These are phyloP conservation scores for Tylopilus sp. DNA, from an alignment of 1,284 basidiomycete genomes.

Conservation along the genomic window DNA sequence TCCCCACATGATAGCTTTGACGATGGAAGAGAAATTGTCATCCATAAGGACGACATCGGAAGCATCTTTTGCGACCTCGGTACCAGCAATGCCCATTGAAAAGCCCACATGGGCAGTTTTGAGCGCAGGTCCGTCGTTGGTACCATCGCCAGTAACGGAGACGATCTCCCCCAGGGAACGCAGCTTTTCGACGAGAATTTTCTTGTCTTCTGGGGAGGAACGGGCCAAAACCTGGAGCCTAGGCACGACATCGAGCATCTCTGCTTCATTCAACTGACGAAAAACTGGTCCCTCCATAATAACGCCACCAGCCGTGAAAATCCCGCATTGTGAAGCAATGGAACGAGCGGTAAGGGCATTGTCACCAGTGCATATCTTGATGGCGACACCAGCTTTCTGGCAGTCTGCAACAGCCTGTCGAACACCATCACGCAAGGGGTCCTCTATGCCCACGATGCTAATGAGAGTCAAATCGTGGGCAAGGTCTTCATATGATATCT, in stretches of 20 bases:
- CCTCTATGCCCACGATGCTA: slow-evolving; percentile 91
- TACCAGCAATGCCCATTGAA: slow-evolving; percentile 98
- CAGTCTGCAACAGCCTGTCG: slow-evolving; percentile 85
- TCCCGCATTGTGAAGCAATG: slow-evolving; percentile 94
- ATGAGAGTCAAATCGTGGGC: slow-evolving; percentile 79
- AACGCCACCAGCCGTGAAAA: slow-evolving; percentile 87
- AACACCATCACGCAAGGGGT: slow-evolving; percentile 90
- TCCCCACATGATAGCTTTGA: slow-evolving; percentile 98
- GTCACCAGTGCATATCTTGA: slow-evolving; percentile 99
- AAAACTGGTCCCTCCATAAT: slow-evolving; percentile 95
- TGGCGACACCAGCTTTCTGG: slow-evolving; percentile 84
- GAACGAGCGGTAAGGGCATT: slow-evolving; percentile 93
- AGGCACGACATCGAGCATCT: slow-evolving; percentile 64
- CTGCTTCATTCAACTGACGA: slow-evolving; percentile 51
- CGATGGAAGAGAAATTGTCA: slow-evolving; percentile 95
- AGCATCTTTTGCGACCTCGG: slow-evolving; percentile 98
- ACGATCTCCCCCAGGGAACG: slow-evolving; percentile 90
- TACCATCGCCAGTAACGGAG: slow-evolving; percentile 97
- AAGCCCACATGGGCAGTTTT: slow-evolving; percentile 94
- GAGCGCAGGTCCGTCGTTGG: slow-evolving; percentile 95
- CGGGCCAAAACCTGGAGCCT: slow-evolving; percentile 82
- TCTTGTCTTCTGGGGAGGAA: slow-evolving; percentile 98
- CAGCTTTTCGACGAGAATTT: slow-evolving; percentile 85
- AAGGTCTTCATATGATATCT: slow-evolving; percentile 73
- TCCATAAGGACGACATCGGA: slow-evolving; percentile 99